Evolutionary conservation across 176 grass and related monocot genomes (phyloP).

Genomic region (Ensete ventricosum): DNA sequence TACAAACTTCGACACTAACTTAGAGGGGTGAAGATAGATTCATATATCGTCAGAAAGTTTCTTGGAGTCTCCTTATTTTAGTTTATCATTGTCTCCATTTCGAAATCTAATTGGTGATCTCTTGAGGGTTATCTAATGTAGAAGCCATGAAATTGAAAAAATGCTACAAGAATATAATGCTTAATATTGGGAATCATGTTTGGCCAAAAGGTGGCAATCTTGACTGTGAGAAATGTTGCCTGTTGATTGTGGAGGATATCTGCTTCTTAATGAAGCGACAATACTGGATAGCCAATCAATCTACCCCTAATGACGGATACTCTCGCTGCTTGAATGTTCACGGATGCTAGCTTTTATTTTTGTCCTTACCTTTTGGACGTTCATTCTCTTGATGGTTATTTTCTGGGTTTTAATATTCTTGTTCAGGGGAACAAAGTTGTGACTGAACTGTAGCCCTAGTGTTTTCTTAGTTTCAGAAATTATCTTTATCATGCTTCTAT

Average conservation of each 20-base stretch:
- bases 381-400: background rate
- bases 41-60: background rate
- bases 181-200: too few relatives aligned
- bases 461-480: too few relatives aligned
- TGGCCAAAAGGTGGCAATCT: too few relatives aligned
- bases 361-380: background rate
- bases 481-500: background rate
- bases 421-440: too few relatives aligned
- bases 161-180: background rate
- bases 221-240: too few relatives aligned
- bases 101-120: background rate
- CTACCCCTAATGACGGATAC: background rate
- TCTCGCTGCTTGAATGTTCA: background rate
- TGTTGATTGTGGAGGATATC: too few relatives aligned
- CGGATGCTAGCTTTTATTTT: background rate
- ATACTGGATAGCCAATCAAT: background rate
- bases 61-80: background rate
- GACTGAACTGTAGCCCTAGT: too few relatives aligned
- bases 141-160: background rate
- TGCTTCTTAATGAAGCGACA: too few relatives aligned
- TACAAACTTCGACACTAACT: background rate
- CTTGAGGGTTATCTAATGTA: background rate
- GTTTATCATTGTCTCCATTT: background rate
- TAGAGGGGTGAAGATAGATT: background rate
- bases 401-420: too few relatives aligned